phyloP scores from a whole-genome alignment of 176 grass and related monocot species.

The Echinochloa phyllopogon region DNA sequence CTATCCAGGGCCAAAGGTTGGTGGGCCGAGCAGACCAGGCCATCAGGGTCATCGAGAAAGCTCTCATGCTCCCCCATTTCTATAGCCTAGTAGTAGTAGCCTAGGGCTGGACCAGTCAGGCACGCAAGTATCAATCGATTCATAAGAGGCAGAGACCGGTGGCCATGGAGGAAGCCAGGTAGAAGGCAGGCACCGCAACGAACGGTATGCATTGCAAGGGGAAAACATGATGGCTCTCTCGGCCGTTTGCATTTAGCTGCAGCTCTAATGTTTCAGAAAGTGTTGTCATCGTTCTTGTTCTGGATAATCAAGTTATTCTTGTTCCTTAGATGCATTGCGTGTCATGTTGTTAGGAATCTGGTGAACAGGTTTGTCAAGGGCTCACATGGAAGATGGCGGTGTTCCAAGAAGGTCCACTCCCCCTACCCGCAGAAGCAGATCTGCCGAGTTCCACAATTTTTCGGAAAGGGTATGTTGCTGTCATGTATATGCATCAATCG shows the following conservation, averaged over 20 bases:
- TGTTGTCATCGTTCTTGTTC: background rate
- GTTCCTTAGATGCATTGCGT: background rate
- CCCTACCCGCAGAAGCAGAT: conserved; percentile 59
- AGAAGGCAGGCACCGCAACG: background rate
- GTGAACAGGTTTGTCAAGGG: conserved; percentile 27
- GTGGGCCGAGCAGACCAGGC: conserved; percentile 42
- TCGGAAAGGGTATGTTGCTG: conserved; percentile 60
- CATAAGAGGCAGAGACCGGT: conserved; percentile 31
- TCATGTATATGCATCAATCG: background rate
- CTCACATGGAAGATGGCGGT: conserved; percentile 47
- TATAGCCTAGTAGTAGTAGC: conserved; percentile 33
- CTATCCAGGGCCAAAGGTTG: conserved; percentile 44
- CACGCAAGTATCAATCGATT: conserved; percentile 24
- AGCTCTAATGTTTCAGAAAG: background rate
- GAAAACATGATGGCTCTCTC: background rate
- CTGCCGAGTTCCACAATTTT: conserved; percentile 79
- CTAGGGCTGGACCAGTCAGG: conserved; percentile 43
- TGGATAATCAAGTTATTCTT: background rate
- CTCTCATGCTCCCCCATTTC: conserved; percentile 37
- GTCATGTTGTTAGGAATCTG: conserved; percentile 10
- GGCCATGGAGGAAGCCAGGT: background rate
- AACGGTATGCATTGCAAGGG: conserved; percentile 27
- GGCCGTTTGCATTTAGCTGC: background rate
- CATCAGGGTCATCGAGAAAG: conserved; percentile 40
- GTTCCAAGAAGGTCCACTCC: conserved; percentile 36